Conservation (phyloP, 495 filamentous ascomycete species). For the Talaromyces adpressus region DNA sequence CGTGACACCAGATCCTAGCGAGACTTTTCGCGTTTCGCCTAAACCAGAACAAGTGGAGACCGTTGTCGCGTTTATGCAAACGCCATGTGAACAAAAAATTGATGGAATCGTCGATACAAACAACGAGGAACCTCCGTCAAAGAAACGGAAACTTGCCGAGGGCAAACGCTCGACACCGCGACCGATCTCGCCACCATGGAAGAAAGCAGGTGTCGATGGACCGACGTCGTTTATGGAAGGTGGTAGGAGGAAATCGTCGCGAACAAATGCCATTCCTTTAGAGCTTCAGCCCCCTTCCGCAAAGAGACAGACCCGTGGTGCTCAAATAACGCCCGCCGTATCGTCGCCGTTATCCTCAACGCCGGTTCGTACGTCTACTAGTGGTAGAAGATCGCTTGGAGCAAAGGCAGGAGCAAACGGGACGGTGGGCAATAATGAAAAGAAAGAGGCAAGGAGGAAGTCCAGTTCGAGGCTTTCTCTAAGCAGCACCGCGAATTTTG, state of each 20-base stretch:
- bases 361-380: conserved; percentile 23
- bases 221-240: conserved; percentile 77
- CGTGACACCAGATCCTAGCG: conserved; percentile 31
- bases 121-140: conserved; percentile 54
- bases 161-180: conserved; percentile 42
- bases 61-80: conserved; percentile 20
- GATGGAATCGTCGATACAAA: conserved; percentile 24
- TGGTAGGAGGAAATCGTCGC: conserved; percentile 79
- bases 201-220: conserved; percentile 76
- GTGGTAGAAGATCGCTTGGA: conserved; percentile 23
- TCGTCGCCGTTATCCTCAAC: conserved; percentile 30
- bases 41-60: conserved; percentile 16
- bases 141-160: conserved; percentile 64
- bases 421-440: not conserved
- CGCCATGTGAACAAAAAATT: conserved; percentile 24
- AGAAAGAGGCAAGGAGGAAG: conserved; percentile 20
- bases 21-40: conserved; percentile 19
- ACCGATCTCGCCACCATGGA: conserved; percentile 82
- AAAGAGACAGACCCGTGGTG: conserved; percentile 52
- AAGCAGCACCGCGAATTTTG: conserved; percentile 18
- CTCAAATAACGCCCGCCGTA: conserved; percentile 22
- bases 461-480: conserved; percentile 17
- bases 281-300: conserved; percentile 59
- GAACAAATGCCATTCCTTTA: conserved; percentile 68
- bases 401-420: conserved; percentile 27